Percentiles rank a stretch among this genome's conserved stretches.
Conservation (phyloP, 169 alveolate genomes). For the Neospora caninum region DNA sequence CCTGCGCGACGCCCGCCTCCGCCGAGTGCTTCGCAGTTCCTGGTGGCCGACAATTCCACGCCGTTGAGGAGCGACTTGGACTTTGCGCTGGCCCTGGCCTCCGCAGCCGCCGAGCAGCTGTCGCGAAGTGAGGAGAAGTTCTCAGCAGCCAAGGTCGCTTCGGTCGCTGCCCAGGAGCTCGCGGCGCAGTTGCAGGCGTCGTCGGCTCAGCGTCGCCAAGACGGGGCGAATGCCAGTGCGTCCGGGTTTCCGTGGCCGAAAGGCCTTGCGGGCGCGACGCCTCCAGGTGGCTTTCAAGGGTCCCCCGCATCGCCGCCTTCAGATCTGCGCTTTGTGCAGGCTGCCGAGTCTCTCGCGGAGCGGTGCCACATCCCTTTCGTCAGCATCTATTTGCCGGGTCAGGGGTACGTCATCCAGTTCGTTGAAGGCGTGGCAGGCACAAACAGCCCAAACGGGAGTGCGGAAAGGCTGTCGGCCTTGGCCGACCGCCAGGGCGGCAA, state of each 20-base stretch:
- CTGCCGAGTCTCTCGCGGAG: constrained; percentile 59
- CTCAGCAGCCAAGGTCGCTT: constrained; percentile 19
- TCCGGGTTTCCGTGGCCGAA: too few relatives aligned
- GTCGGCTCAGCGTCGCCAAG: neutral
- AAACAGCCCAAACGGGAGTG: neutral
- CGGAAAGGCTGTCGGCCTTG: neutral
- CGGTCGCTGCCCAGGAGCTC: neutral
- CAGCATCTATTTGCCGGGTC: constrained; percentile 43
- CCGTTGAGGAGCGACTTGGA: neutral
- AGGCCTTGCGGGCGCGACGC: neutral
- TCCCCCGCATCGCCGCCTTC: neutral
- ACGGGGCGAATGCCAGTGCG: neutral
- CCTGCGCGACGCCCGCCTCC: neutral
- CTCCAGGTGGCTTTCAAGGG: neutral
- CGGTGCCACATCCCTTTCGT: constrained; percentile 49
- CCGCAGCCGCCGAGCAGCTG: neutral
- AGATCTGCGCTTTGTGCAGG: constrained; percentile 56
- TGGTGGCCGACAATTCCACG: neutral
- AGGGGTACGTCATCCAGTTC: constrained; percentile 53
- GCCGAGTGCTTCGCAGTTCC: too few relatives aligned
- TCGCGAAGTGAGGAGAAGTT: neutral
- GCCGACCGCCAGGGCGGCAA: neutral
- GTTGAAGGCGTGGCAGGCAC: neutral
- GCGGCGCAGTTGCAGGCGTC: neutral
- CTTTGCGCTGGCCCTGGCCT: neutral